phyloP scores from a whole-genome alignment of 2,329 filamentous ascomycete genomes.

The Ceratocystiopsis brevicomis region DNA sequence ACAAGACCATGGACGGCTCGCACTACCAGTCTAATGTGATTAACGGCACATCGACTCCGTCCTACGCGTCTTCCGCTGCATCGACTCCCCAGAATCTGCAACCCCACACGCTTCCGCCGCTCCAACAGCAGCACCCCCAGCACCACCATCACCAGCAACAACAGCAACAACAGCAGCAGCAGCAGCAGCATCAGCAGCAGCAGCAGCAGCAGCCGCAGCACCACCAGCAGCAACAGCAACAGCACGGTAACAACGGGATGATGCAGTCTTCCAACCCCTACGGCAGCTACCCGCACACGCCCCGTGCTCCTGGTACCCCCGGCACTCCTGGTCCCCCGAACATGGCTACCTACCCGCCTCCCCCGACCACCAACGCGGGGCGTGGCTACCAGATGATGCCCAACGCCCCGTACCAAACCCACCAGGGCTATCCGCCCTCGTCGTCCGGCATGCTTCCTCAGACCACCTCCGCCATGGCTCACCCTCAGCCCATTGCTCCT shows the following conservation, averaged over 20 bases:
- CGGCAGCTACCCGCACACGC: slow-evolving; percentile 41
- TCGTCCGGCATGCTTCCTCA: slow-evolving; percentile 45
- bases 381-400: slow-evolving; percentile 35
- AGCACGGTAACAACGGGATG: slow-evolving; percentile 24
- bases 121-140: slow-evolving; percentile 25
- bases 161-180: slow-evolving; percentile 9
- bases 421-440: slow-evolving; percentile 35
- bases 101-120: slow-evolving; percentile 14
- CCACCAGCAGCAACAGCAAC: slow-evolving; percentile 13
- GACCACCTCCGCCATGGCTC: slow-evolving; percentile 44
- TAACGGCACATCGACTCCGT: slow-evolving; percentile 13
- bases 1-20: slow-evolving; percentile 13
- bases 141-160: slow-evolving; percentile 18
- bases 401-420: slow-evolving; percentile 31
- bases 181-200: slow-evolving; percentile 14
- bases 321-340: slow-evolving; percentile 38
- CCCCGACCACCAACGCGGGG: slow-evolving; percentile 25
- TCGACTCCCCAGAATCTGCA: slow-evolving; percentile 12
- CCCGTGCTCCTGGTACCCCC: slow-evolving; percentile 42
- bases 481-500: slow-evolving; percentile 59
- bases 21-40: slow-evolving; percentile 16
- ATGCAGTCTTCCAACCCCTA: slow-evolving; percentile 32
- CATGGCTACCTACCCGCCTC: slow-evolving; percentile 31
- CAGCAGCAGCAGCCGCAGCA: slow-evolving; percentile 10
- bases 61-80: slow-evolving; percentile 13